Evolutionary conservation across 2,329 filamentous ascomycete genomes (phyloP).

Genomic region (Clarireedia paspali): DNA sequence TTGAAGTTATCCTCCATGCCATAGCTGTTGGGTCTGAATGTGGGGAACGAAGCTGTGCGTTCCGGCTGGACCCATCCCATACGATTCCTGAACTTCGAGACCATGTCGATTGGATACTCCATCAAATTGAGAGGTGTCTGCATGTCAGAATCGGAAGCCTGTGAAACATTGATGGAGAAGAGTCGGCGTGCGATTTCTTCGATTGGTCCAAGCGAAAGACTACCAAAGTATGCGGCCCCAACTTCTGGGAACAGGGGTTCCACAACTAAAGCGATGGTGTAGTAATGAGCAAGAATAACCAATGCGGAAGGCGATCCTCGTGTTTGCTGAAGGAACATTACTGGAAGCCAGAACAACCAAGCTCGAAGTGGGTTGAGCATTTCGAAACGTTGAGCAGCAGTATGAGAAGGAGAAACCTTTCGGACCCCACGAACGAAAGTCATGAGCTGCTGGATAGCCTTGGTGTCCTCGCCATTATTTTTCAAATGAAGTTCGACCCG

Average conservation of each 20-base stretch:
- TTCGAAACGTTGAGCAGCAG: constrained; percentile 79
- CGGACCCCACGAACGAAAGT: constrained; percentile 66
- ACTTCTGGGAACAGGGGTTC: constrained; percentile 90
- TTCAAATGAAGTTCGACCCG: constrained; percentile 62
- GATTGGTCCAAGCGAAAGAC: constrained; percentile 69
- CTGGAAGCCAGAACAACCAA: constrained; percentile 94
- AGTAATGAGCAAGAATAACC: constrained; percentile 75
- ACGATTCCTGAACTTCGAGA: constrained; percentile 59
- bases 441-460: constrained; percentile 60
- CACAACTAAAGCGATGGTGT: constrained; percentile 78
- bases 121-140: constrained; percentile 60
- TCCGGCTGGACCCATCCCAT: constrained; percentile 60
- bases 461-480: constrained; percentile 61
- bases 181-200: constrained; percentile 79
- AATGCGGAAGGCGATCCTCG: constrained; percentile 70
- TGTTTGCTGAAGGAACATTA: constrained; percentile 71
- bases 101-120: constrained; percentile 64
- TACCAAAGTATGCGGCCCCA: constrained; percentile 80
- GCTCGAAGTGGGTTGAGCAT: constrained; percentile 80
- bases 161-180: constrained; percentile 56
- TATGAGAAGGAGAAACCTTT: constrained; percentile 60
- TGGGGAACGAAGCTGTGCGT: constrained; percentile 52
- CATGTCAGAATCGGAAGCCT: constrained; percentile 47
- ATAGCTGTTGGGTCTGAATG: constrained; percentile 50
- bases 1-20: constrained; percentile 39